Base-by-base conservation (phyloP, 2,329 filamentous ascomycete genomes). In the Aspergillus pseudoterreus region DNA sequence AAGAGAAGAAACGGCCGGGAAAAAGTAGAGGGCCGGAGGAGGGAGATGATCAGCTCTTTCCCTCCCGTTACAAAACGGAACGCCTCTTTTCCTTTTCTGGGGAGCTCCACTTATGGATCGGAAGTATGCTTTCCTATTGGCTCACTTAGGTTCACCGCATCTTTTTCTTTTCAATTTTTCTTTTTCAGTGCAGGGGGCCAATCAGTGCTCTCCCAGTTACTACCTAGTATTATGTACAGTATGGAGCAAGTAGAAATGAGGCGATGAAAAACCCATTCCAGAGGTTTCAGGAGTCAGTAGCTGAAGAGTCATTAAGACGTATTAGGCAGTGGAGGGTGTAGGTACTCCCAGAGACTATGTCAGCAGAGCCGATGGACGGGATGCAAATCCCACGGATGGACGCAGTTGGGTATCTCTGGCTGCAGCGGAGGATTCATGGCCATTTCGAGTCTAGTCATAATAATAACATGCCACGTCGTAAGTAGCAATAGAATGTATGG, bases 141-240 rank as follows among this genome's bases (percentile, higher is more conserved):
- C 45, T 55, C 57, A 51, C 47, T 30, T 30, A 41, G 50, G 56
- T 58, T 70, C 65, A 70, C 67, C 67, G 67, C 66, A 65, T 67
- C 56, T 67, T 68, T 53, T 50, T 54, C 49, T 54, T 50, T 44
- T 53, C 46, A 22, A 22, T 22, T 22, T 22, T 22, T 22, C 22
- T 6, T 6, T 22, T 22, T 45, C 35, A 53, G 21, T 41, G 32
- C 42, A 22, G 17, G 39, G 46, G 41, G 19, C 56, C 56, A 57
- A 57, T 58, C 46, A 54, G 10, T 5, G 39, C 6, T 12, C 14
- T 38, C 35, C 14, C 14, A 2, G 35, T 32, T 35, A 45, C 39
- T 45, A 24, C 50, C 42, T 19, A 19, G 19, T 19, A 19, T 19
- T 19, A 19, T 19, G 19, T 19, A n/a, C n/a, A n/a, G n/a, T n/a